Conservation (phyloP, 768 basidiomycete species). For the Chalciporus pseudorubinellus region DNA sequence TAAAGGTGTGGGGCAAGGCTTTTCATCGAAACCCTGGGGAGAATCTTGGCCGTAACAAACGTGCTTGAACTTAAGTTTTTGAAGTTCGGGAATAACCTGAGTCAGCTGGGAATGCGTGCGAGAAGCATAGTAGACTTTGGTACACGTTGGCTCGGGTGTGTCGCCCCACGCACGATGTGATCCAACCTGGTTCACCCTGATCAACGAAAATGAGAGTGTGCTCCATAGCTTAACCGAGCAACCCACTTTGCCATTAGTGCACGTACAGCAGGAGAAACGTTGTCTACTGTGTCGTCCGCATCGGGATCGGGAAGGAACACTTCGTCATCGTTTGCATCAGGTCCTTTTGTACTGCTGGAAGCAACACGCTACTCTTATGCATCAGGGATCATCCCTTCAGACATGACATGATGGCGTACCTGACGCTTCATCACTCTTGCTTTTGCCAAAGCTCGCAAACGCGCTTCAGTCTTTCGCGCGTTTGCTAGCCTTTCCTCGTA, state of each 20-base stretch:
- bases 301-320: slow-evolving; percentile 67
- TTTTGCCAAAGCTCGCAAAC: slow-evolving; percentile 48
- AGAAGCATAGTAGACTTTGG: slow-evolving; percentile 91
- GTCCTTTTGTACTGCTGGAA: slow-evolving; percentile 11
- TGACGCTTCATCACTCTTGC: slow-evolving; percentile 60
- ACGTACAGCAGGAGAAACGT: slow-evolving; percentile 74
- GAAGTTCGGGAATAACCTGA: slow-evolving; percentile 84
- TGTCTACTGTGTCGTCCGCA: slow-evolving; percentile 38
- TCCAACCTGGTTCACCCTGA: slow-evolving; percentile 15
- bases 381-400: slow-evolving; percentile 3
- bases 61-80: slow-evolving; percentile 57
- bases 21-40: slow-evolving; percentile 8
- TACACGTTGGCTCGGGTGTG: slow-evolving; percentile 55
- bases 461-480: slow-evolving; percentile 63
- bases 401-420: slow-evolving; percentile 40
- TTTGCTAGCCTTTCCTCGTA: slow-evolving; percentile 57
- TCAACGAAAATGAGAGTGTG: background rate
- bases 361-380: slow-evolving; percentile 23
- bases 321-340: slow-evolving; percentile 52
- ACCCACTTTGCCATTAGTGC: slow-evolving; percentile 77
- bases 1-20: background rate
- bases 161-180: slow-evolving; percentile 8
- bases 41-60: slow-evolving; percentile 15
- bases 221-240: background rate
- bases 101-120: slow-evolving; percentile 94